A percentile compares a stretch with the other conserved stretches of the same genome.
Evolutionary conservation across 1,139 yeast genomes (phyloP).

Genomic region (Sugiyamaella grinbergsii): DNA sequence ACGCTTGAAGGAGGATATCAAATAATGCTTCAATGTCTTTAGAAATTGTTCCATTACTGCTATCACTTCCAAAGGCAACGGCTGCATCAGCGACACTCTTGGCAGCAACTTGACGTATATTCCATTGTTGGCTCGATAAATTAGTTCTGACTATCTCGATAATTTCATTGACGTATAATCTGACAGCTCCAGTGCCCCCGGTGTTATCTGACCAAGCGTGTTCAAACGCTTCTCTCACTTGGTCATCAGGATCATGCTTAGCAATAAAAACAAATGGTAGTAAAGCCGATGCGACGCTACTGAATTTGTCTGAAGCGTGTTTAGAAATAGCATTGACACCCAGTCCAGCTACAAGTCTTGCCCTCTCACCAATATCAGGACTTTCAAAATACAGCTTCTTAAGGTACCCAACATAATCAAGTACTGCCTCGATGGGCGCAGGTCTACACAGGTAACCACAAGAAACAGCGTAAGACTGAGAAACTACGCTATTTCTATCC

Average conservation of each 20-base stretch:
- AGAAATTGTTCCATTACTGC: slow-evolving; percentile 34
- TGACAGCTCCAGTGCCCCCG: slow-evolving; percentile 70
- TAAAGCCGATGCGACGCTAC: slow-evolving; percentile 61
- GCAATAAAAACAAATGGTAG: slow-evolving; percentile 82
- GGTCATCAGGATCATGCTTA: slow-evolving; percentile 60
- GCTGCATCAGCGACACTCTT: slow-evolving; percentile 66
- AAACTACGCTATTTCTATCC: slow-evolving; percentile 72
- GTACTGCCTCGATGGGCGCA: slow-evolving; percentile 55
- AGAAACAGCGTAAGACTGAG: slow-evolving; percentile 76
- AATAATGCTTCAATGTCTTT: slow-evolving; percentile 47
- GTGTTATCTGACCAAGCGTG: slow-evolving; percentile 81
- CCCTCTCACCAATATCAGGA: slow-evolving; percentile 50
- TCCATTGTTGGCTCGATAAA: slow-evolving; percentile 61
- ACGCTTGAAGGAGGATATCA: slow-evolving; percentile 59
- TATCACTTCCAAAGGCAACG: slow-evolving; percentile 40
- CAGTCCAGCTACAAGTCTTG: slow-evolving; percentile 57
- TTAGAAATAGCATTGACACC: slow-evolving; percentile 70
- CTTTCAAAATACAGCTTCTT: slow-evolving; percentile 60
- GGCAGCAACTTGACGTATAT: slow-evolving; percentile 71
- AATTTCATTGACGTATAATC: slow-evolving; percentile 74
- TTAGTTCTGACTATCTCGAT: slow-evolving; percentile 50
- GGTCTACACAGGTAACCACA: slow-evolving; percentile 77
- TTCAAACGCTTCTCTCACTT: slow-evolving; percentile 54
- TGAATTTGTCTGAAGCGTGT: slow-evolving; percentile 71
- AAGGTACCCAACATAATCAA: slow-evolving; percentile 57